A percentile compares a stretch with the other conserved stretches of the same genome.
Evolutionary conservation across 371 early-diverging fungal species (phyloP).

Genomic region (Rhizopus arrhizus): DNA sequence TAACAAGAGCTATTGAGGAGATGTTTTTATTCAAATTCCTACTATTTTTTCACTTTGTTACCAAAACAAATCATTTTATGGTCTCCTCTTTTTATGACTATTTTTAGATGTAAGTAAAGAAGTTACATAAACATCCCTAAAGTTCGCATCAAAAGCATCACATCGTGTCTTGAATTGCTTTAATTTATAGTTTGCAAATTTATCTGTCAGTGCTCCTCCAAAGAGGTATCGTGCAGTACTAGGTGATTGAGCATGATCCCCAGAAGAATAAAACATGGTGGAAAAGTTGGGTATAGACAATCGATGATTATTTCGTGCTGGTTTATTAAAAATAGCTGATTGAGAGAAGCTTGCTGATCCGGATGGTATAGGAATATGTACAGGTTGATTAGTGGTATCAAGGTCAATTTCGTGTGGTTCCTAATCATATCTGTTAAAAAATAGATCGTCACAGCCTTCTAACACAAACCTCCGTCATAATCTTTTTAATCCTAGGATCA

Average conservation of each 20-base stretch:
- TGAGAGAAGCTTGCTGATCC: conserved; percentile 24
- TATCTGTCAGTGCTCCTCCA: not conserved
- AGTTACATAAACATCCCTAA: not conserved
- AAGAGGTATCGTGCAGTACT: not conserved
- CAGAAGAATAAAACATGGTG: not conserved
- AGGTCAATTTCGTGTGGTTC: not conserved
- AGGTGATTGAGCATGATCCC: conserved; percentile 10
- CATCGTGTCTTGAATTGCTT: not conserved
- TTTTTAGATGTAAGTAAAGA: not conserved
- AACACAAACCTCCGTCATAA: not conserved
- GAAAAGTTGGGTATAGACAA: conserved; percentile 22
- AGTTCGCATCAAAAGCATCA: conserved; percentile 5
- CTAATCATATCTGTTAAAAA: too few relatives aligned
- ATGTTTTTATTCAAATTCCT: not conserved
- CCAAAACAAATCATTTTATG: not conserved
- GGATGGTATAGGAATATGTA: conserved; percentile 20
- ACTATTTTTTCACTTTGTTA: too few relatives aligned
- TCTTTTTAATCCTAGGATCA: conserved; percentile 12
- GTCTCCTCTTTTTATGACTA: not conserved
- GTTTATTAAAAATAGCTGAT: conserved; percentile 25
- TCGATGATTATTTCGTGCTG: conserved; percentile 3
- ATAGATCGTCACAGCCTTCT: too few relatives aligned
- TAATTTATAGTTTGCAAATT: not conserved
- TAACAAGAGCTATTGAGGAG: not conserved
- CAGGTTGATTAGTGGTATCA: not conserved